Base-by-base conservation (phyloP, 331 rosid genomes). In the Rosa hybrid region DNA sequence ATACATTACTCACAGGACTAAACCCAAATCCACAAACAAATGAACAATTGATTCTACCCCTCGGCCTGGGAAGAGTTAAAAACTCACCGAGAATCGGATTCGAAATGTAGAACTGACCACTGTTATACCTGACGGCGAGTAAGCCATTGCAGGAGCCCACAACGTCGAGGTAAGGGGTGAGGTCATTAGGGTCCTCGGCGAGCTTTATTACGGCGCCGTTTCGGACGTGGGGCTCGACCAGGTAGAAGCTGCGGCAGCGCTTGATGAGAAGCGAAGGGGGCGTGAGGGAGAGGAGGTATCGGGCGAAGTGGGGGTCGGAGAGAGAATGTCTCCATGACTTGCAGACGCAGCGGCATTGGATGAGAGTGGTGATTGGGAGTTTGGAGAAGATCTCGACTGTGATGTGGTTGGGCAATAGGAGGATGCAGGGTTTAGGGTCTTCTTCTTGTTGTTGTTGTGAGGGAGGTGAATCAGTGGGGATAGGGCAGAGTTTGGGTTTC, bases 291-390 rank as follows among this genome's bases (percentile, higher is more conserved):
- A 78, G 59, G 18, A 46, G 82, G 21, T 60, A n/a, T 25, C 34
- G 44, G 82, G 74, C 41, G 20, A 74, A 54, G 0, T 6, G 2
- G 21, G 78, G 78, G 38, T 74, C 51, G 13, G 78, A 74, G n/a
- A 79, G 75, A 12, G 4, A 71, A 20, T 30, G 11, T 4, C 82
- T 51, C 77, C 82, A 79, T 10, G 46, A 62, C 72, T 60, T 72
- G 82, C 62, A 79, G 30, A 71, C 82, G 23, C 82, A 78, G 48
- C 50, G 63, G 39, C 74, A 78, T 69, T 72, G 82, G 82, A 72
- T 39, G 30, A 78, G 77, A 12, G 62, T 53, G n/a, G 60, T 54
- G 34, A 78, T 46, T 3, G 82, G 82, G 46, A 78, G 51, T 44
- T 62, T 30, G 21, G 54, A 41, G 34, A 78, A 72, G 53, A 78